Base-by-base conservation (phyloP, 2,329 filamentous ascomycete species). In the Scytalidium sp. region DNA sequence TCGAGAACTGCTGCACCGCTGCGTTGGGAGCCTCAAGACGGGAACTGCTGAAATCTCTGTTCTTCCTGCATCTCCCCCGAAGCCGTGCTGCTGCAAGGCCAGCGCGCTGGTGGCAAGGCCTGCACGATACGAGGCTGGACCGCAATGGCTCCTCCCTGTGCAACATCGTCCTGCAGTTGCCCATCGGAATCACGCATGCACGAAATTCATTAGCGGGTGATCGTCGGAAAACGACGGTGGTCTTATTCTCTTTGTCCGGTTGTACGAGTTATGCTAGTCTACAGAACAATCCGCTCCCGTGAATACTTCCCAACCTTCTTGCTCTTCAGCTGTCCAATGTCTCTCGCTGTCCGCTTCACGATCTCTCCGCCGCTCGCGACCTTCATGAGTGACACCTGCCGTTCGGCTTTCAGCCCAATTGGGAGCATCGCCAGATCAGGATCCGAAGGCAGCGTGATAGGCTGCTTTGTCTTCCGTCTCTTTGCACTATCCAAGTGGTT, bases 231-330 rank as follows among this genome's bases (percentile, higher is more conserved):
- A n/a, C 32, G 8, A 6, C 17, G 32, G 17, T 15, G 46, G 39
- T 36, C 40, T 23, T 15, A 36, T 13, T 36, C 6, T 36, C 13
- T 36, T 36, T 10, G 32, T 36, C 32, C 29, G 10, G 29, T n/a
- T 36, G 29, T 36, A 19, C n/a, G n/a, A n/a, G n/a, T n/a, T n/a
- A n/a, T n/a, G n/a, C n/a, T n/a, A n/a, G n/a, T 32, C 72, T 76
- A 90, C 60, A 90, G 73, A 46, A 79, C 69, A 59, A 96, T 84
- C 69, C 83, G 82, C 72, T 96, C 90, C 57, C 93, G 78, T 43
- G 88, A 90, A 71, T 97, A 96, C 57, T 85, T 83, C 49, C 87
- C 88, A 54, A 92, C 86, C 65, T 85, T 85, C 71, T 88, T 87
- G 64, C 87, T 90, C 63, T 87, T 82, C 66, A 95, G 70, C 68